These are phyloP conservation scores for Diaporthe vexans DNA, from an alignment of 2,329 filamentous ascomycete genomes.

Conservation along the genomic window DNA sequence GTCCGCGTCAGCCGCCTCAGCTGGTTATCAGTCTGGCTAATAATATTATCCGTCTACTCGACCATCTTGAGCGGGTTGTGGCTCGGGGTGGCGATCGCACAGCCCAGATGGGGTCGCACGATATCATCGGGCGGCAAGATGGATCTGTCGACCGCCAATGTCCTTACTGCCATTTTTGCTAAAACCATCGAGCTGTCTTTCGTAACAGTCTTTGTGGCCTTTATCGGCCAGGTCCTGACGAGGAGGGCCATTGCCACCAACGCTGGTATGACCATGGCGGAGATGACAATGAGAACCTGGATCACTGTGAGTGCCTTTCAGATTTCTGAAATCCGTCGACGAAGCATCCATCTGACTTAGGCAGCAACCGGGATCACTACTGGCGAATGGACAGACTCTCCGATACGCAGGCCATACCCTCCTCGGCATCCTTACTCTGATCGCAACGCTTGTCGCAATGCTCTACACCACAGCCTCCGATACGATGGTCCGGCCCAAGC, in stretches of 20 bases:
- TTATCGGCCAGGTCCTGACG: conserved; percentile 82
- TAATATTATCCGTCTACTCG: conserved; percentile 71
- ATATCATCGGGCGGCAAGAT: conserved; percentile 70
- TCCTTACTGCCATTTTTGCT: conserved; percentile 77
- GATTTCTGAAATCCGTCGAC: not conserved
- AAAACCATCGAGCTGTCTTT: conserved; percentile 85
- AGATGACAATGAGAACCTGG: conserved; percentile 85
- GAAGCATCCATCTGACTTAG: not conserved
- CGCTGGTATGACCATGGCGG: conserved; percentile 79
- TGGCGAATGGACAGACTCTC: conserved; percentile 77
- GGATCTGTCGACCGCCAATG: conserved; percentile 73
- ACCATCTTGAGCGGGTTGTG: conserved; percentile 76
- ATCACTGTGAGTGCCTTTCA: conserved; percentile 60
- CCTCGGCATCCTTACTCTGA: conserved; percentile 74
- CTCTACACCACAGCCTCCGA: conserved; percentile 85
- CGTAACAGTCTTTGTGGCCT: conserved; percentile 81
- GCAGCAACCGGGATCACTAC: conserved; percentile 76
- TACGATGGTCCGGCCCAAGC: conserved; percentile 80
- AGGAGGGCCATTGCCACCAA: conserved; percentile 73
- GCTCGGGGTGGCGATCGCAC: conserved; percentile 71
- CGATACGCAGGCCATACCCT: conserved; percentile 74
- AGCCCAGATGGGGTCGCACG: conserved; percentile 71
- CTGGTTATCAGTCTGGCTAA: conserved; percentile 65
- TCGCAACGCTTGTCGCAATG: conserved; percentile 75
- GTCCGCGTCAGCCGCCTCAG: conserved; percentile 44